Base-by-base conservation (phyloP, 2,329 filamentous ascomycete species). In the Fusarium burgessii region DNA sequence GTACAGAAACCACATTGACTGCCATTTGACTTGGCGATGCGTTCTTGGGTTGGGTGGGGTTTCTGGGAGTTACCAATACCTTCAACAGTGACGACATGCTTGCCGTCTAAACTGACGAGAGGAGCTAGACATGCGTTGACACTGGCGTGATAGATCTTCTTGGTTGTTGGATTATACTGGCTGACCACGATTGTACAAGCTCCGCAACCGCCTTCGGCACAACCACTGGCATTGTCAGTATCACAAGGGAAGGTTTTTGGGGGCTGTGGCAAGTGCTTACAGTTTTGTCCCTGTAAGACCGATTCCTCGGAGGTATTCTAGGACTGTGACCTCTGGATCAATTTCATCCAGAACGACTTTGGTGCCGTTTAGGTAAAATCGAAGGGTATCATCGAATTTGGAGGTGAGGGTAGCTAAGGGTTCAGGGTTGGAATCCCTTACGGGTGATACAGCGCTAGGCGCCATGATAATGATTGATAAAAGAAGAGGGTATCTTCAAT, bases 21-120 rank as follows among this genome's bases (percentile, higher is more conserved):
- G 51, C 96, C 96, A 82, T 97, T 96, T 35, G 92, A 89, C 81
- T 93, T 93, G 20, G 96, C 95, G 75, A 99, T 92, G 50, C 96
- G 89, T 83, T 98, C 94, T 79, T 98, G 96, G 6, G 92, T 86
- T 4, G 95, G 93, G 83, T 99, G 96, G 8, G 96, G 96, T 43
- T 87, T 89, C 80, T 96, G 92, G 32, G 93, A 91, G 79, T 92
- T 93, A 14, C 96, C 96, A 76, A 99, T 98, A 10, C 96, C 96
- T 82, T 99, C 96, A 42, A 99, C 91, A 6, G 96, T 99, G 78
- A 99, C 95, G 77, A 98, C 94, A 87, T 99, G 96, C 80, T 99
- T 99, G 46, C 96, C 96, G 80, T 98, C 96, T 45, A 98, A 89
- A 76, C 94, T 97, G 73, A 94, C 93, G 49, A 99, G 87, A 10